Conservation (phyloP, 768 basidiomycete species). For the Flagelloscypha sp. region DNA sequence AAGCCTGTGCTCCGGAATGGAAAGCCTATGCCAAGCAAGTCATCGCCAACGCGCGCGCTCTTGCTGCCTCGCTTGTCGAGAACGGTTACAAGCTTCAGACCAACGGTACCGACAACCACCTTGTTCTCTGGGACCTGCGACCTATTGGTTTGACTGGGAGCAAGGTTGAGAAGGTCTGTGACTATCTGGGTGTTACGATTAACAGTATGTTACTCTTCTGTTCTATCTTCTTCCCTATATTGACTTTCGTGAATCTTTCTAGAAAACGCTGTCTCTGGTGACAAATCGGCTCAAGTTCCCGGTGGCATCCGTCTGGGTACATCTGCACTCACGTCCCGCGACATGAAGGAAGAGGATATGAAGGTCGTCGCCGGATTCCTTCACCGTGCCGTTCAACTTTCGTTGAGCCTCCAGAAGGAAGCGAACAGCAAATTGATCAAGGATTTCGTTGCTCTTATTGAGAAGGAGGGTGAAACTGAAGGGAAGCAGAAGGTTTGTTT, state of each 20-base stretch:
- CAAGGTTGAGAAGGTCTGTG: conserved; percentile 98
- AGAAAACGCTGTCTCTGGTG: conserved; percentile 97
- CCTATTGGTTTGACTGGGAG: conserved; percentile 94
- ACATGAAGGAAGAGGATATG: conserved; percentile 86
- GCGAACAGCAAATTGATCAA: conserved; percentile 91
- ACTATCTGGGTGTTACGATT: conserved; percentile 92
- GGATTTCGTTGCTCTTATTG: conserved; percentile 80
- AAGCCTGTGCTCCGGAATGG: conserved; percentile 84
- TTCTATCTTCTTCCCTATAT: background rate
- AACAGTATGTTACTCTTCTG: conserved; percentile 56
- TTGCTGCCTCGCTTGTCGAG: conserved; percentile 61
- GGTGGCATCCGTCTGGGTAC: conserved; percentile 97
- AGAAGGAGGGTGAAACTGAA: conserved; percentile 62
- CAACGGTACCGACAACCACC: conserved; percentile 93
- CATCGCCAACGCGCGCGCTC: conserved; percentile 75
- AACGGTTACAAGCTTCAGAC: conserved; percentile 97
- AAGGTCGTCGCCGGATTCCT: conserved; percentile 83
- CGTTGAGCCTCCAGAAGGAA: conserved; percentile 85
- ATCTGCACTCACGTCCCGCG: conserved; percentile 87
- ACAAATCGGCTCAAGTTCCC: conserved; percentile 90
- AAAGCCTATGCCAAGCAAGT: conserved; percentile 93
- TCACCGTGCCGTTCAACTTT: conserved; percentile 90
- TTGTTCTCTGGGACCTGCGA: conserved; percentile 95
- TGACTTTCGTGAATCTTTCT: conserved; percentile 1
- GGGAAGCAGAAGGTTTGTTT: too few relatives aligned